phyloP scores from a whole-genome alignment of 208 protist species.

The Leishmania amazonensis region DNA sequence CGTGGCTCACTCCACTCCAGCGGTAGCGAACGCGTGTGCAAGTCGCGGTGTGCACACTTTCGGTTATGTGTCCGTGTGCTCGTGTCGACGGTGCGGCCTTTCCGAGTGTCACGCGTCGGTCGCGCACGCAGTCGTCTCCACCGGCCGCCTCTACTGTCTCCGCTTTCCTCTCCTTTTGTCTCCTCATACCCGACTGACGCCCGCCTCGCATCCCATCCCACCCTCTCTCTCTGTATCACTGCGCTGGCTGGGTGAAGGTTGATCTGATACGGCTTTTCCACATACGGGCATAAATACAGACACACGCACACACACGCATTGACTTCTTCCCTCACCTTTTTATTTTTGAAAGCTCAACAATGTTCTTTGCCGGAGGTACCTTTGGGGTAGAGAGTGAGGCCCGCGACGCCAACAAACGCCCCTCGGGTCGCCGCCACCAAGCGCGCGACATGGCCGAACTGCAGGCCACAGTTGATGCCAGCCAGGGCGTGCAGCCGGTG shows the following conservation, averaged over 20 bases:
- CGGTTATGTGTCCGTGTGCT: background rate
- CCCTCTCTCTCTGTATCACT: background rate
- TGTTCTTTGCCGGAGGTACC: constrained; percentile 37
- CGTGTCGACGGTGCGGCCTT: background rate
- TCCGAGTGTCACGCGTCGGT: background rate
- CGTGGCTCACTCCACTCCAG: background rate
- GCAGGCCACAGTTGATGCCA: constrained; percentile 17
- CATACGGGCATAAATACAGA: constrained; percentile 1
- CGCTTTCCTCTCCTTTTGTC: background rate
- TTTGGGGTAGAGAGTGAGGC: constrained; percentile 59
- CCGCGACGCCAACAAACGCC: constrained; percentile 36
- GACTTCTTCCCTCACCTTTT: background rate
- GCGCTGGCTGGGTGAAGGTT: background rate
- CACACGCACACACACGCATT: constrained; percentile 2
- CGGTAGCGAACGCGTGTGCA: background rate
- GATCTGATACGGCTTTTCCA: constrained; percentile 3
- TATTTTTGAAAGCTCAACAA: background rate
- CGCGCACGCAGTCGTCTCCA: background rate
- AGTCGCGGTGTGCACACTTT: background rate
- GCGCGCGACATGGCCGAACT: constrained; percentile 52
- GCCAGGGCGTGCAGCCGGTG: background rate
- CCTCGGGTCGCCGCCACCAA: constrained; percentile 57
- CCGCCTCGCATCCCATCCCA: background rate
- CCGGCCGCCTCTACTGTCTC: background rate
- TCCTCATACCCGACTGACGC: background rate